A percentile compares a stretch with the other conserved stretches of the same genome.
Evolutionary conservation across 345 rosid species (phyloP).

Genomic region (Rhodomyrtus tomentosa): DNA sequence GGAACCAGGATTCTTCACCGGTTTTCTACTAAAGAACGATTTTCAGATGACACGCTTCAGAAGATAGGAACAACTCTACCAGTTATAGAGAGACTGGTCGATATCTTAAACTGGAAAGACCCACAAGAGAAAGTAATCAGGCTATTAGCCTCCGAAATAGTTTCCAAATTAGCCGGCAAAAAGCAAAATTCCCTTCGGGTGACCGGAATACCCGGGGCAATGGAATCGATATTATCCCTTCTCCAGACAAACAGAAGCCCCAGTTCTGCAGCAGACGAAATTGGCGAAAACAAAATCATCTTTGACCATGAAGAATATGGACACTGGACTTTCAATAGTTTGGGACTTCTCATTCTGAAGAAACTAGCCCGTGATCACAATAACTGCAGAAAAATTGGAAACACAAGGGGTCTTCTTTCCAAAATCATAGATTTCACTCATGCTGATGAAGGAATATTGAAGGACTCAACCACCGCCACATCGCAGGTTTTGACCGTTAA

Average conservation of each 20-base stretch:
- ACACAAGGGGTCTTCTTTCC: slow-evolving; percentile 61
- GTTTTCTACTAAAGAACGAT: slow-evolving; percentile 23
- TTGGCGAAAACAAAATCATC: slow-evolving; percentile 36
- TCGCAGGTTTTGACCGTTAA: slow-evolving; percentile 54
- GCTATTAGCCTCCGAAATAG: slow-evolving; percentile 52
- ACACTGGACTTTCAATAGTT: slow-evolving; percentile 53
- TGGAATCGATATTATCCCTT: slow-evolving; percentile 81
- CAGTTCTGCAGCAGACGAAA: slow-evolving; percentile 37
- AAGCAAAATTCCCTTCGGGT: slow-evolving; percentile 62
- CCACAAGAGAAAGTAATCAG: slow-evolving; percentile 65
- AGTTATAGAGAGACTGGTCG: slow-evolving; percentile 58
- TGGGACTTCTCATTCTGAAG: slow-evolving; percentile 69
- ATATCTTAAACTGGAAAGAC: slow-evolving; percentile 77
- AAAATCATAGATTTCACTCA: slow-evolving; percentile 70
- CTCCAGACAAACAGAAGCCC: slow-evolving; percentile 36
- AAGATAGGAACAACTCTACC: slow-evolving; percentile 56
- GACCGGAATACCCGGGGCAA: slow-evolving; percentile 66
- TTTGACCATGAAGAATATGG: slow-evolving; percentile 28
- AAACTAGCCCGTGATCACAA: slow-evolving; percentile 64
- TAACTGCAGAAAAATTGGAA: slow-evolving; percentile 80
- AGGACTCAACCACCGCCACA: slow-evolving; percentile 23
- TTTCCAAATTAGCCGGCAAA: slow-evolving; percentile 52
- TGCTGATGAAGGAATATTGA: slow-evolving; percentile 34
- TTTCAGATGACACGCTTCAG: slow-evolving; percentile 61
- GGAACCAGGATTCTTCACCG: slow-evolving; percentile 55